These are phyloP conservation scores for Suaeda aralocaspica DNA, from an alignment of 148 eudicot genomes.

Conservation along the genomic window DNA sequence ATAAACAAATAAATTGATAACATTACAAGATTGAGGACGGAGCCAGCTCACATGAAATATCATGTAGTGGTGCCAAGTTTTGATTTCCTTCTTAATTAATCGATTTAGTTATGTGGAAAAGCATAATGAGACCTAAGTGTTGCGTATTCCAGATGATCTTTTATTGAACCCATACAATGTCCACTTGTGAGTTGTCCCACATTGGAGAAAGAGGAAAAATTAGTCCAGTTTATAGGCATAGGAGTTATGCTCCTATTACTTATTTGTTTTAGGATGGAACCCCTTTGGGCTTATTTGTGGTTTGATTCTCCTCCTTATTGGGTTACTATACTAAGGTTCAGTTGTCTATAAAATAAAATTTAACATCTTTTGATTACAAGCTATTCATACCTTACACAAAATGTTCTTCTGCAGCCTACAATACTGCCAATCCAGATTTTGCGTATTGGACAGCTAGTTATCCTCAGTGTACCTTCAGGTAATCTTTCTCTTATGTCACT, in stretches of 20 bases:
- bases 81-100: no score
- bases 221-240: no score
- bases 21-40: not conserved
- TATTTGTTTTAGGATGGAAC: no score
- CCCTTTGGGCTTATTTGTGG: no score
- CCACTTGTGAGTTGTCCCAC: no score
- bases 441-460: slow-evolving; percentile 81
- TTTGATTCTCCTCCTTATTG: no score
- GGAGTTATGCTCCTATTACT: no score
- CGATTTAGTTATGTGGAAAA: not conserved
- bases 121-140: not conserved
- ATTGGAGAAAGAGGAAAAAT: no score
- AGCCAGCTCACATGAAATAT: not conserved
- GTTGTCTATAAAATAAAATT: no score
- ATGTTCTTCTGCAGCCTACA: slow-evolving; percentile 66
- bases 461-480: slow-evolving; percentile 98
- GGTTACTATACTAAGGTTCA: no score
- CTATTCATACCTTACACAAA: slow-evolving; percentile 5
- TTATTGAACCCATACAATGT: no score
- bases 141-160: not conserved
- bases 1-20: not conserved
- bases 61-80: not conserved
- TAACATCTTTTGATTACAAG: not conserved
- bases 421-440: slow-evolving; percentile 89
- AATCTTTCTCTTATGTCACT: slow-evolving; percentile 10